Evolutionary conservation across 768 basidiomycete genomes (phyloP).

Genomic region (Gloeopeniophorella convolvens): DNA sequence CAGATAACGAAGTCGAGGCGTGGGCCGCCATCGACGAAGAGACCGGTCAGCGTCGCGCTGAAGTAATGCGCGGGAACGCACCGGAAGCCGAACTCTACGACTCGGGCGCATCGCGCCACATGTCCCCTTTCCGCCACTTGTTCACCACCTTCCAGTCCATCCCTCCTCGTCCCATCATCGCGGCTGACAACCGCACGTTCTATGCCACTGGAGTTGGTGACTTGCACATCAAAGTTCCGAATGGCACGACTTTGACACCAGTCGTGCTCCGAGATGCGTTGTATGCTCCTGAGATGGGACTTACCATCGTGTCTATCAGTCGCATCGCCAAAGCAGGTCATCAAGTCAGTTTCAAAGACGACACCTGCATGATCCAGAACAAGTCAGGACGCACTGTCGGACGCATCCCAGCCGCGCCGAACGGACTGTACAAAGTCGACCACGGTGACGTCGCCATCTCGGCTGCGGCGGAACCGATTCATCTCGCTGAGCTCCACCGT

Average conservation of each 20-base stretch:
- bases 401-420: not conserved
- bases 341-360: not conserved
- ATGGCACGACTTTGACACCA: not conserved
- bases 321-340: not conserved
- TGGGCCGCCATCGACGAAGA: not conserved
- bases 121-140: slow-evolving; percentile 13
- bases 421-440: slow-evolving; percentile 1
- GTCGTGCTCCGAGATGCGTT: slow-evolving; percentile 11
- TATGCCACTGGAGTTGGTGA: slow-evolving; percentile 20
- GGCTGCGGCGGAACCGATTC: slow-evolving; percentile 15
- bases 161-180: slow-evolving; percentile 8
- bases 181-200: slow-evolving; percentile 20
- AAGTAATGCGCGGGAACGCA: too few species aligned
- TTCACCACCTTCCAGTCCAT: slow-evolving; percentile 15
- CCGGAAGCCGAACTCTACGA: slow-evolving; percentile 18
- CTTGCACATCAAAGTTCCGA: slow-evolving; percentile 6
- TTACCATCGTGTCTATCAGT: slow-evolving; percentile 16
- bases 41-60: not conserved
- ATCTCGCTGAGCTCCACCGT: too few species aligned
- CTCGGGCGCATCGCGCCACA: slow-evolving; percentile 19
- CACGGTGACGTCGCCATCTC: not conserved
- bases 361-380: not conserved
- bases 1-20: not conserved
- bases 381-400: not conserved
- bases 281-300: slow-evolving; percentile 15